phyloP scores from a whole-genome alignment of 2,329 filamentous ascomycete genomes.

The Fusarium burgessii region DNA sequence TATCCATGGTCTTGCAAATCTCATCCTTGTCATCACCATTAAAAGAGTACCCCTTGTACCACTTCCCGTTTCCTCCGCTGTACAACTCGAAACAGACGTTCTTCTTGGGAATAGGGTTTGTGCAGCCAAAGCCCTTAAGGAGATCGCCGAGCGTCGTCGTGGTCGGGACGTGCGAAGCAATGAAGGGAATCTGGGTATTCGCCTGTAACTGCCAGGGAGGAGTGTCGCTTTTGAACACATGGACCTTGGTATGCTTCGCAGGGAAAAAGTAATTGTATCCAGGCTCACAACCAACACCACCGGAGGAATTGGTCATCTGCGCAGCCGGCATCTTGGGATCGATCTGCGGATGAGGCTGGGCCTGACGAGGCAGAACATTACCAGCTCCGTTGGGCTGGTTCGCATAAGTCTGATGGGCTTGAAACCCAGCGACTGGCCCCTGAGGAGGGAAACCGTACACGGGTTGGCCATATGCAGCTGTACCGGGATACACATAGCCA shows the following conservation, averaged over 20 bases:
- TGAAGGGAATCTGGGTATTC: slow-evolving; percentile 59
- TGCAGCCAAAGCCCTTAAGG: slow-evolving; percentile 69
- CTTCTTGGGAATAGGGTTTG: slow-evolving; percentile 61
- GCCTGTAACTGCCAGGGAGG: slow-evolving; percentile 66
- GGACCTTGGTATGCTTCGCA: slow-evolving; percentile 67
- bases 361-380: slow-evolving; percentile 53
- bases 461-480: slow-evolving; percentile 14
- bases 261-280: slow-evolving; percentile 75
- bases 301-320: slow-evolving; percentile 68
- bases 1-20: slow-evolving; percentile 62
- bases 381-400: slow-evolving; percentile 55
- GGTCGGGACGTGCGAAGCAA: slow-evolving; percentile 64
- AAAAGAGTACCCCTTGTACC: slow-evolving; percentile 68
- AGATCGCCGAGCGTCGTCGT: slow-evolving; percentile 67
- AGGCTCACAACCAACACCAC: slow-evolving; percentile 69
- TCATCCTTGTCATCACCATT: slow-evolving; percentile 62
- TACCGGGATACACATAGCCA: slow-evolving; percentile 45
- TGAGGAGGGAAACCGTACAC: slow-evolving; percentile 30
- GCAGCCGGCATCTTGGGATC: slow-evolving; percentile 62
- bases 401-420: slow-evolving; percentile 46
- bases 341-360: slow-evolving; percentile 57
- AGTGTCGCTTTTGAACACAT: slow-evolving; percentile 64
- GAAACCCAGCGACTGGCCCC: slow-evolving; percentile 40
- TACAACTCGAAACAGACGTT: slow-evolving; percentile 70
- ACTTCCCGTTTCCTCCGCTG: slow-evolving; percentile 66